Evolutionary conservation across 805 yeast species (phyloP).

Genomic region (Kregervanrija fluxuum): DNA sequence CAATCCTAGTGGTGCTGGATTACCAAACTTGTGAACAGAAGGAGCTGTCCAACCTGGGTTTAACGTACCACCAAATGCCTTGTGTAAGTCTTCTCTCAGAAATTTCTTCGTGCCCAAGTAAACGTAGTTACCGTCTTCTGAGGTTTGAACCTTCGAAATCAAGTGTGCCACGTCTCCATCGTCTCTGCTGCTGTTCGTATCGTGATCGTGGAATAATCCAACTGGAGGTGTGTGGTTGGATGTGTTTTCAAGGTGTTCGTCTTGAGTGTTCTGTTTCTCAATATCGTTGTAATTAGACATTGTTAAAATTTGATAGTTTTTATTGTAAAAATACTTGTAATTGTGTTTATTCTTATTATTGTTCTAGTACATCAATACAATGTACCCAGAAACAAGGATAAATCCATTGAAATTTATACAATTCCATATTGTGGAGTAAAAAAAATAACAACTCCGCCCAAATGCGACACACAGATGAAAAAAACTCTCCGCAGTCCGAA

Average conservation of each 20-base stretch:
- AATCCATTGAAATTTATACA: no score
- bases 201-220: slow-evolving; percentile 14
- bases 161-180: background rate
- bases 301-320: background rate
- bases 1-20: slow-evolving; percentile 72
- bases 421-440: no score
- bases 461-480: no score
- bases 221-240: slow-evolving; percentile 16
- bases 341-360: background rate
- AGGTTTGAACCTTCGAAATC: slow-evolving; percentile 31
- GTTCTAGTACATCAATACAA: background rate
- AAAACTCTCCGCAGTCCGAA: no score
- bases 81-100: slow-evolving; percentile 47
- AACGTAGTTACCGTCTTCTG: slow-evolving; percentile 57
- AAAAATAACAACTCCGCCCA: no score
- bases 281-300: slow-evolving; percentile 12
- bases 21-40: slow-evolving; percentile 55
- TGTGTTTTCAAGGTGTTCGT: slow-evolving; percentile 11
- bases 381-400: no score
- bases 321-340: background rate
- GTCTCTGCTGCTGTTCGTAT: background rate
- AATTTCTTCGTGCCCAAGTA: slow-evolving; percentile 69
- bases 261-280: slow-evolving; percentile 15
- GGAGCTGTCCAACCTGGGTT: slow-evolving; percentile 61
- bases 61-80: slow-evolving; percentile 79